A percentile compares a stretch with the other conserved stretches of the same genome.
phyloP scores from a whole-genome alignment of 495 filamentous ascomycete genomes.

The Aspergillus affinis region DNA sequence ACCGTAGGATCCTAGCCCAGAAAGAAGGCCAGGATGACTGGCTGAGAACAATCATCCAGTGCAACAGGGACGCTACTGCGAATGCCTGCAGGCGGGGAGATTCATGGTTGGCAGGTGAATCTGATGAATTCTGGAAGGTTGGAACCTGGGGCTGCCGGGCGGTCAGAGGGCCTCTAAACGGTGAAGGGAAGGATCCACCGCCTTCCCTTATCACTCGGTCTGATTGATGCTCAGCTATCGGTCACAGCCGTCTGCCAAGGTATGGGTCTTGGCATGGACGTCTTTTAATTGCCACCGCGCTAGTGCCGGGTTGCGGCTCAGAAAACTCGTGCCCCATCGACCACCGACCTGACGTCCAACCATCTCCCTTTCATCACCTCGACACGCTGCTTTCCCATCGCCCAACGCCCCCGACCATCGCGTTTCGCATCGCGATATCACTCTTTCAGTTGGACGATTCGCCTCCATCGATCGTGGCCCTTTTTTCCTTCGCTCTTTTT shows the following conservation, averaged over 20 bases:
- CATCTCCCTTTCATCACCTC: slow-evolving; percentile 45
- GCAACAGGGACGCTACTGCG: slow-evolving; percentile 6
- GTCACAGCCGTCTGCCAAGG: slow-evolving; percentile 6
- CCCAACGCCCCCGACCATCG: slow-evolving; percentile 41
- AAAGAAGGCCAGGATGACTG: slow-evolving; percentile 29
- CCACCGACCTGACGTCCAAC: slow-evolving; percentile 42
- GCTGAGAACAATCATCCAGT: slow-evolving; percentile 32
- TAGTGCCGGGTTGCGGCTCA: slow-evolving; percentile 33
- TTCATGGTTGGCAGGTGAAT: slow-evolving; percentile 10
- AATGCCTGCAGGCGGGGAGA: slow-evolving; percentile 18
- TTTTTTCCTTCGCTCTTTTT: slow-evolving; percentile 32
- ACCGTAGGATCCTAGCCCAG: slow-evolving; percentile 25
- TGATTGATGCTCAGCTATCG: slow-evolving; percentile 8
- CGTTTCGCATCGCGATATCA: slow-evolving; percentile 45
- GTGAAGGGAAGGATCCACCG: not conserved
- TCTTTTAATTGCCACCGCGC: slow-evolving; percentile 28
- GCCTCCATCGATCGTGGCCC: slow-evolving; percentile 25
- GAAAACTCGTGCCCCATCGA: slow-evolving; percentile 51
- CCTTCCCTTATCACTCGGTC: not conserved
- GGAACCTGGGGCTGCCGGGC: slow-evolving; percentile 20
- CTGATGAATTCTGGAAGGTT: slow-evolving; percentile 3
- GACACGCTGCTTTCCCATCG: slow-evolving; percentile 34
- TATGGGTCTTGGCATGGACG: slow-evolving; percentile 9
- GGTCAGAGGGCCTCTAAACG: slow-evolving; percentile 19
- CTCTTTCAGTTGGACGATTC: slow-evolving; percentile 24